phyloP scores from a whole-genome alignment of 331 rosid genomes.

The Saraca asoca region DNA sequence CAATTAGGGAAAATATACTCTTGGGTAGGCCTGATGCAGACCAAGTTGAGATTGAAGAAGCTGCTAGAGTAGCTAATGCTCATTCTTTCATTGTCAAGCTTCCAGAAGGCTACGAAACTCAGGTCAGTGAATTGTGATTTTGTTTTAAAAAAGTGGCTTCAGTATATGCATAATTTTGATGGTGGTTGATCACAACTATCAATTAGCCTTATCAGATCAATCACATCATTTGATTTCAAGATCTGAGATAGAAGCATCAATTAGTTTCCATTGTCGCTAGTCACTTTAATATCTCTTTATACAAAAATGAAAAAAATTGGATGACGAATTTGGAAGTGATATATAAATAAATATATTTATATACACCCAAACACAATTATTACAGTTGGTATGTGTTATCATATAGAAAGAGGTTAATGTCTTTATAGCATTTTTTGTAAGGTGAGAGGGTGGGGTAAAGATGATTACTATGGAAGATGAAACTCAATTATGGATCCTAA shows the following conservation, averaged over 20 bases:
- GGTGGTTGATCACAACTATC: conserved; percentile 17
- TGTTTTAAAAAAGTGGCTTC: conserved; percentile 6
- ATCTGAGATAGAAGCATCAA: neutral
- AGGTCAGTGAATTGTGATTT: conserved; percentile 53
- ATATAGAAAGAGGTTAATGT: conserved; percentile 21
- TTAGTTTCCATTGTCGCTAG: conserved; percentile 6
- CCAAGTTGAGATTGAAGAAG: conserved; percentile 94
- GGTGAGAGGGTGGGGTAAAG: conserved; percentile 24
- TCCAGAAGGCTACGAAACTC: conserved; percentile 88
- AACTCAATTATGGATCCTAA: conserved; percentile 50
- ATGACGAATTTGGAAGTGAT: neutral
- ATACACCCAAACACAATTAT: neutral
- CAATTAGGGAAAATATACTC: conserved; percentile 85
- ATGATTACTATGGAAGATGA: conserved; percentile 31
- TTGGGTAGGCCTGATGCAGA: conserved; percentile 93
- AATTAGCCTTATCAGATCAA: conserved; percentile 13
- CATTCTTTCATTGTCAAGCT: conserved; percentile 95
- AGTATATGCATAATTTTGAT: conserved; percentile 17
- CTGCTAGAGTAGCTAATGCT: conserved; percentile 96
- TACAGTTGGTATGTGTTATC: conserved; percentile 14
- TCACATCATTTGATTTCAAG: conserved; percentile 30
- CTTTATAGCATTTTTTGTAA: conserved; percentile 25
- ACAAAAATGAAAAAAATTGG: neutral
- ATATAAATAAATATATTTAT: neutral
- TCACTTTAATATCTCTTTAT: conserved; percentile 18